Conservation (phyloP, 352 stramenopile species). For the Phytopythium montanum region DNA sequence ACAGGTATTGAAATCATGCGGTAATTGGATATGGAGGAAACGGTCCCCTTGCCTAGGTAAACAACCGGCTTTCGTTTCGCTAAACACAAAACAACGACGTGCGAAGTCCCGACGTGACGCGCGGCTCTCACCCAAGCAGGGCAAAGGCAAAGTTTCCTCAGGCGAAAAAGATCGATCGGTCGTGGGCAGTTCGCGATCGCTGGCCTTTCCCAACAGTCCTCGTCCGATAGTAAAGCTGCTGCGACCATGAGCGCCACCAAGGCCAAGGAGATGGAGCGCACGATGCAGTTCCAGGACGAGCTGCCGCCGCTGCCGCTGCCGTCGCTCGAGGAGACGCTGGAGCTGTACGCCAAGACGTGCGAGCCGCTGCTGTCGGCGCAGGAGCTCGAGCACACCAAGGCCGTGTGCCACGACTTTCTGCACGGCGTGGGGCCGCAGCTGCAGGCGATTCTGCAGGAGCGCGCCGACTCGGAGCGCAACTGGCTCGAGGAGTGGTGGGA, state of each 20-base stretch:
- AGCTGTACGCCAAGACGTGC: constrained; percentile 90
- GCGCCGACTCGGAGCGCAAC: constrained; percentile 80
- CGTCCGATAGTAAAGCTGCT: neutral
- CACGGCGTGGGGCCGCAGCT: constrained; percentile 86
- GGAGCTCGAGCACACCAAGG: constrained; percentile 91
- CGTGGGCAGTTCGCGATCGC: constrained; percentile 2
- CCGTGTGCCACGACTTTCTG: constrained; percentile 90
- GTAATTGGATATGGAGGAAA: no score
- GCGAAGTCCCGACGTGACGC: constrained; percentile 10
- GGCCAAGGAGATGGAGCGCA: constrained; percentile 33
- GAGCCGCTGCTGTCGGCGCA: constrained; percentile 83
- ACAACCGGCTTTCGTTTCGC: constrained; percentile 8
- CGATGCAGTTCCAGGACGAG: constrained; percentile 80
- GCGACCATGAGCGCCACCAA: constrained; percentile 2
- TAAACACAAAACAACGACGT: constrained; percentile 9
- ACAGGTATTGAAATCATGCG: no score
- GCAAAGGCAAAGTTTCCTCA: no score
- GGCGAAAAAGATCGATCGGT: constrained; percentile 1
- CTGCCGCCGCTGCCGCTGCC: constrained; percentile 93
- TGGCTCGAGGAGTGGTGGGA: constrained; percentile 97
- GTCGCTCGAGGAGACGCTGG: constrained; percentile 91
- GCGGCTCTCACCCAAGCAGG: constrained; percentile 7
- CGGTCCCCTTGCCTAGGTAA: neutral
- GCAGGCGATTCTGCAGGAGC: constrained; percentile 86
- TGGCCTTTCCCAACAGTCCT: constrained; percentile 3